phyloP scores from a whole-genome alignment of 1,284 basidiomycete species.

The Rhizoctonia solani region DNA sequence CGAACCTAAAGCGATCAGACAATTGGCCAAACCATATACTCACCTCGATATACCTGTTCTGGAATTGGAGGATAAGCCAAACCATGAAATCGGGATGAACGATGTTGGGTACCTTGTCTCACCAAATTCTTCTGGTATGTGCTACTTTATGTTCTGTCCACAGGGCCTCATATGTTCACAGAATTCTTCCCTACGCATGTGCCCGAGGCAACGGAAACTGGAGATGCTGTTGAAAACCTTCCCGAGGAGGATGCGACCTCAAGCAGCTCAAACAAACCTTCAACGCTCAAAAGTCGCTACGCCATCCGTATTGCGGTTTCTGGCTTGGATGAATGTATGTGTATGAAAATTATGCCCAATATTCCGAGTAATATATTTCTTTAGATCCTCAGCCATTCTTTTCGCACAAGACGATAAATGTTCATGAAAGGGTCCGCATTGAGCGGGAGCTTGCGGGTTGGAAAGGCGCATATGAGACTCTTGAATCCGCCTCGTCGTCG shows the following conservation, averaged over 20 bases:
- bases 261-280: neutral
- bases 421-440: slow-evolving; percentile 1
- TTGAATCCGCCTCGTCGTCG: neutral
- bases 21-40: slow-evolving; percentile 13
- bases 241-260: no score
- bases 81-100: slow-evolving; percentile 10
- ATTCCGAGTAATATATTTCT: neutral
- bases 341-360: neutral
- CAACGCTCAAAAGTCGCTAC: neutral
- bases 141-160: neutral
- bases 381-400: slow-evolving; percentile 17
- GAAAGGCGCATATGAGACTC: neutral
- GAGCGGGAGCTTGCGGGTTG: neutral
- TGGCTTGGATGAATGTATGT: slow-evolving; percentile 11
- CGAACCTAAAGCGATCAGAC: neutral
- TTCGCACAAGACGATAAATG: neutral
- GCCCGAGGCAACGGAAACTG: no score
- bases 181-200: no score
- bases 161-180: neutral
- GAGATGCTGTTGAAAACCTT: no score
- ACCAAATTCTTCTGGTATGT: neutral
- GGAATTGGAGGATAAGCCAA: slow-evolving; percentile 1
- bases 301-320: slow-evolving; percentile 22
- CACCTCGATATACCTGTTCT: slow-evolving; percentile 12
- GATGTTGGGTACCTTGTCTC: slow-evolving; percentile 1